Evolutionary conservation across 2,329 filamentous ascomycete species (phyloP), one percentile per base, ranked within the genome.

Genomic region (Metarhizium humberi): DNA sequence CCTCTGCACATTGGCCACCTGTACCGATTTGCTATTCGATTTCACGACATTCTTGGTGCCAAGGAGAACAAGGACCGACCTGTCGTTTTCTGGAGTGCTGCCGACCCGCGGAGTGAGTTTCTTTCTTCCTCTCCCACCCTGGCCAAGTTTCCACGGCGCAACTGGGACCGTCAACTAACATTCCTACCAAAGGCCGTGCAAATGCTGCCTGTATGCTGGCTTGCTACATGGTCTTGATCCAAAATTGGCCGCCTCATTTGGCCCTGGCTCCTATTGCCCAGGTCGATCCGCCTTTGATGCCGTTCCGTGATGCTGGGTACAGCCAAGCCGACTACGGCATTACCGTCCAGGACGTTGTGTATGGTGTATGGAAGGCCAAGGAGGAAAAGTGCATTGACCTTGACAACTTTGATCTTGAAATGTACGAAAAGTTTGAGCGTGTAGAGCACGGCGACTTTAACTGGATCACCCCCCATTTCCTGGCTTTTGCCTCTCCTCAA

Each of bases 371-470:
- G 92, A 95, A 92, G 71, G 94, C 94, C 49, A 99, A 97, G 77
- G 94, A 99, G 68, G 90, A 96, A 72, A 87, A 88, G 50, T 86
- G 95, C 65, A 95, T 92, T 67, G 88, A 89, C 54, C 77, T 99
- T 57, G 91, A 95, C 68, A 90, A 94, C 69, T 99, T 99, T 68
- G 92, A 92, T 65, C 80, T 99, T 20, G 92, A 96, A 74, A 90
- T 96, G 82, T 99, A 99, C 69, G 94, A 99, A 74, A 87, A 83
- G 69, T 99, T 84, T 65, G 94, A 99, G 75, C 83, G 94, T 56
- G 94, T 99, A 20, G 94, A 99, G 69, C 91, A 96, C 78, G 94
- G 94, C 60, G 94, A 99, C 74, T 99, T 99, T 86, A 99, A 99
- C 81, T 99, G 94, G 94, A 82, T 99, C 57, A 95, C 92, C 6